Evolutionary conservation across 768 basidiomycete genomes (phyloP), one percentile per base, ranked within the genome.

Genomic region (Imleria badia): DNA sequence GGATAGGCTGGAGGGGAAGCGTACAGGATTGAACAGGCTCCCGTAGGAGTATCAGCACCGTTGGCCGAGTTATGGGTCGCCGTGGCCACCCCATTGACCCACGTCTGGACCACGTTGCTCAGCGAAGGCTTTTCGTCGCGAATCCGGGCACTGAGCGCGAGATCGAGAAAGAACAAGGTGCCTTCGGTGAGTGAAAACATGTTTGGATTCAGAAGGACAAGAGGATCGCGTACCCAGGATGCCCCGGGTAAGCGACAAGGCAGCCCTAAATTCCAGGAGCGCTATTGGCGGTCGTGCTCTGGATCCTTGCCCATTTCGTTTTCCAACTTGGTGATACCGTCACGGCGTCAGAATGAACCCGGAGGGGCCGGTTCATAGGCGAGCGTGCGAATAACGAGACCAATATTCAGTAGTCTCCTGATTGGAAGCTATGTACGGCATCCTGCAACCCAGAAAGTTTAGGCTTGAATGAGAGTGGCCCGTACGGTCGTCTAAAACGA

Each of bases 161-260:
- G 52, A 41, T 53, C 23, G 33, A 53, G 45, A 6, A 53, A 53
- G 31, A 53, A 47, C 13, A 53, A 11, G 14, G 45, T 53, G 39
- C 45, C 52, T 34, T 53, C 38, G 22, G 52, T 47, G 52, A 53
- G 52, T n/a, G 26, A 6, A 46, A 46, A 46, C 52, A 53, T 53
- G 31, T 14, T 51, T 31, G 22, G 33, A 8, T 26, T 22, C 13
- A 14, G 8, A 30, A 6, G 2, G 11, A 6, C 11, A 19, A 14
- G 23, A 22, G 9, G 23, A 4, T 29, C 22, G 22, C 13, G n/a
- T 7, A 39, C 26, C 29, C 29, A 26, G 26, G 26, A 26, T 26
- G 6, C 26, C 26, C 35, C 15, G 15, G 35, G 35, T 17, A 35
- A 35, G 35, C 35, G 35, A 17, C 17, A 26, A 3, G 26, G 26